Evolutionary conservation across 345 rosid genomes (phyloP).

Genomic region (Microthlaspi erraticum): DNA sequence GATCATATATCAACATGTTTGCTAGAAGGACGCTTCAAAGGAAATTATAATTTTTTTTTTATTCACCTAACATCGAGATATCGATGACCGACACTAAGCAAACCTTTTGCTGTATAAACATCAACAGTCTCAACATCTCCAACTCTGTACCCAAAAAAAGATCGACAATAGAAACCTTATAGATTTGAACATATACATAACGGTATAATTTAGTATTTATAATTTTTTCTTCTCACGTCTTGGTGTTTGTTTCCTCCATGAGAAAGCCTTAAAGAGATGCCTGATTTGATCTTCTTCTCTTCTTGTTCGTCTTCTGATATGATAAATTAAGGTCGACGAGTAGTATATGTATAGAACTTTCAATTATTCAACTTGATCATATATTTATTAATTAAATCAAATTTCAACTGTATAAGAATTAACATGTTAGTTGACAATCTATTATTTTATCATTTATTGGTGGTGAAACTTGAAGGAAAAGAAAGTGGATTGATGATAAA

Average conservation of each 20-base stretch:
- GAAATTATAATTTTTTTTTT: background rate
- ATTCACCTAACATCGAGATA: slow-evolving; percentile 60
- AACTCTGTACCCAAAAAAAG: background rate
- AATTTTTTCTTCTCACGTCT: slow-evolving; percentile 33
- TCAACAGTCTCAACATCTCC: slow-evolving; percentile 47
- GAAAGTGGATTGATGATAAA: background rate
- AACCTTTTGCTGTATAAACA: slow-evolving; percentile 55
- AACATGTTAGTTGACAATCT: slow-evolving; percentile 31
- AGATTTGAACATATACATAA: background rate
- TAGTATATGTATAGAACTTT: background rate
- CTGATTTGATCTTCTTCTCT: slow-evolving; percentile 14
- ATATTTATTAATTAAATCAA: slow-evolving; percentile 2
- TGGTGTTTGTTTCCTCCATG: slow-evolving; percentile 42
- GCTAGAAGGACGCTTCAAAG: background rate
- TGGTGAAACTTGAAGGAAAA: slow-evolving; percentile 5
- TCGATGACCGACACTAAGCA: slow-evolving; percentile 46
- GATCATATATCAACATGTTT: background rate
- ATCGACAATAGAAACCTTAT: background rate
- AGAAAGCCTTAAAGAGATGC: slow-evolving; percentile 21
- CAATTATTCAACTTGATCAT: slow-evolving; percentile 20
- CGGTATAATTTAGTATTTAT: too few relatives aligned
- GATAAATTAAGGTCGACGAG: background rate
- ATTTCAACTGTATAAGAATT: background rate
- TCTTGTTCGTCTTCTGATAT: slow-evolving; percentile 24
- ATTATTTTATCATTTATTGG: slow-evolving; percentile 9